Conservation (phyloP, 2,329 filamentous ascomycete species). For the Hirsutella minnesotensis region DNA sequence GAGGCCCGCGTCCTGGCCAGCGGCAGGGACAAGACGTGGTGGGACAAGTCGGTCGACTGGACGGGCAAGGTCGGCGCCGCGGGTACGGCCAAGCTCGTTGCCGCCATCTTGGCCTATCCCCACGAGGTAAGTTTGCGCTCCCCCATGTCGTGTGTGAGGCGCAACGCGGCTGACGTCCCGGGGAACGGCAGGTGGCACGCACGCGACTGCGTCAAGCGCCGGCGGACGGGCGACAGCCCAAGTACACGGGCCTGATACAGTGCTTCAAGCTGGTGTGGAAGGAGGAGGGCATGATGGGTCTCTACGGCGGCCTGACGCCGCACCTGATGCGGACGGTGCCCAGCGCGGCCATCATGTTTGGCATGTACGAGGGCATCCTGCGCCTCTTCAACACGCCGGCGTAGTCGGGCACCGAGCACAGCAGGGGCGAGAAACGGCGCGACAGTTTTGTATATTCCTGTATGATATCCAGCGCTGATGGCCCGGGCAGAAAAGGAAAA, state of each 20-base stretch:
- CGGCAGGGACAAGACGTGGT: conserved; percentile 52
- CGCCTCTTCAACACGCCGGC: conserved; percentile 30
- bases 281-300: conserved; percentile 73
- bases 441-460: neutral
- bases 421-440: too few relatives aligned
- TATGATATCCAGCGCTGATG: too few relatives aligned
- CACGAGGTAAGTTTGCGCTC: conserved; percentile 55
- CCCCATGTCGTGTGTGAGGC: neutral
- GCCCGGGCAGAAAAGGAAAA: too few relatives aligned
- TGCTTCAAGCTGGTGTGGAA: conserved; percentile 82
- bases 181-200: conserved; percentile 53
- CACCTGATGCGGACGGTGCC: conserved; percentile 87
- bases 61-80: conserved; percentile 69
- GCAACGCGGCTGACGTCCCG: neutral
- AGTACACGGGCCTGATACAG: conserved; percentile 80
- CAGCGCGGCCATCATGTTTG: conserved; percentile 92
- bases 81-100: conserved; percentile 75
- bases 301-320: conserved; percentile 86
- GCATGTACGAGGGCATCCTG: conserved; percentile 60
- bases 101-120: conserved; percentile 77
- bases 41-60: conserved; percentile 68
- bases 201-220: conserved; percentile 80
- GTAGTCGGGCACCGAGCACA: conserved; percentile 6
- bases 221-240: conserved; percentile 55
- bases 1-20: conserved; percentile 44